Conservation (phyloP, 2,329 filamentous ascomycete genomes). For the Plectosphaerella cucumerina region DNA sequence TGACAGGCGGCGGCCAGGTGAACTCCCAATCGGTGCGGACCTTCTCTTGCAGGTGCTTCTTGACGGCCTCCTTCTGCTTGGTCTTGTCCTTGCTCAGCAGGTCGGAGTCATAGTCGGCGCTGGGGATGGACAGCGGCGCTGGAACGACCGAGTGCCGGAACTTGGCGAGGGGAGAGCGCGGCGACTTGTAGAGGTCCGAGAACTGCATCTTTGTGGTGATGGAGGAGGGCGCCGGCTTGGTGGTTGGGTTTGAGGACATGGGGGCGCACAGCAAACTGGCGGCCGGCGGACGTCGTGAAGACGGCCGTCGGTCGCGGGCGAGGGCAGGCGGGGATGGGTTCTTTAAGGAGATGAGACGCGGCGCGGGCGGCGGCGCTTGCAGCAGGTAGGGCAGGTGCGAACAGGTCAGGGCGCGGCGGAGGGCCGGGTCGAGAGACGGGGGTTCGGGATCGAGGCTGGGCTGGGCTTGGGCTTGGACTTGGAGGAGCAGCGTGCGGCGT, state of each 20-base stretch:
- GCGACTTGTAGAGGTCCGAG: slow-evolving; percentile 55
- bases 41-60: slow-evolving; percentile 47
- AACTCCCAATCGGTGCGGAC: slow-evolving; percentile 59
- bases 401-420: neutral
- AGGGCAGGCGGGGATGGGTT: too few species aligned
- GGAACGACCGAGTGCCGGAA: slow-evolving; percentile 32
- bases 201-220: slow-evolving; percentile 46
- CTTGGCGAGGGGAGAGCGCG: slow-evolving; percentile 48
- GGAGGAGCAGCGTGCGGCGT: neutral
- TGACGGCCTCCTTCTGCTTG: slow-evolving; percentile 61
- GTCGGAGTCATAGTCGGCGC: slow-evolving; percentile 52
- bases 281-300: too few species aligned
- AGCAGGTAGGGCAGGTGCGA: neutral
- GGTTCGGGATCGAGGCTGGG: neutral
- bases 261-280: too few species aligned
- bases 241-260: neutral
- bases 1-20: slow-evolving; percentile 40
- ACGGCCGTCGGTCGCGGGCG: too few species aligned
- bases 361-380: neutral
- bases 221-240: slow-evolving; percentile 3
- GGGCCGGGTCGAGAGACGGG: neutral
- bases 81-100: slow-evolving; percentile 57
- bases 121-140: slow-evolving; percentile 20
- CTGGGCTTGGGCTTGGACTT: neutral
- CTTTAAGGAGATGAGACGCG: neutral